These are phyloP conservation scores for Russula lepida DNA, from an alignment of 768 basidiomycete species.

Conservation along the genomic window DNA sequence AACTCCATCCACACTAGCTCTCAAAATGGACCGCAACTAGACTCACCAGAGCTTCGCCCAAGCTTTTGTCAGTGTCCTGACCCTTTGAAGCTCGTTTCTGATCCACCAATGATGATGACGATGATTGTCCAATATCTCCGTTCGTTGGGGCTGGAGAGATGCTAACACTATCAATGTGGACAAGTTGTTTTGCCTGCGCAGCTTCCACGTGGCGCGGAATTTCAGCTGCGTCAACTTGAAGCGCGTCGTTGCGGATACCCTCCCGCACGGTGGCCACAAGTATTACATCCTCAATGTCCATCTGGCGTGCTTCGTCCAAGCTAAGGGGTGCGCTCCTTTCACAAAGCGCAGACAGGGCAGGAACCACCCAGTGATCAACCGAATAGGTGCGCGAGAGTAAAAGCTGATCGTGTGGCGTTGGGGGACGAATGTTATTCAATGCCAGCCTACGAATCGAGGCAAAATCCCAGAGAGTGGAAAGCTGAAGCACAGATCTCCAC, in stretches of 20 bases:
- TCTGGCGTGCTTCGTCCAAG: background rate
- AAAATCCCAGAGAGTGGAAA: conserved; percentile 27
- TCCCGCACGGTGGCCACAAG: background rate
- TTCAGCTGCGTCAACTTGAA: background rate
- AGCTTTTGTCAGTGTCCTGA: background rate
- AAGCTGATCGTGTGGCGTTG: conserved; percentile 6
- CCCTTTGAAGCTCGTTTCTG: background rate
- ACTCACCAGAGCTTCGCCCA: background rate
- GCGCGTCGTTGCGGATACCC: background rate
- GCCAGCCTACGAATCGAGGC: conserved; percentile 22
- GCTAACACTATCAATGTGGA: background rate
- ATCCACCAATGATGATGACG: background rate
- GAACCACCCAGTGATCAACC: conserved; percentile 9
- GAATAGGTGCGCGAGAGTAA: conserved; percentile 1
- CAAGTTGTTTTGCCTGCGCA: background rate
- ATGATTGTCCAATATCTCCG: background rate
- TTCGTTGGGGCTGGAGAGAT: background rate
- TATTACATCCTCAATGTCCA: conserved; percentile 9
- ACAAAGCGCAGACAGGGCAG: conserved; percentile 7
- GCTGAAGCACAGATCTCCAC: conserved; percentile 25
- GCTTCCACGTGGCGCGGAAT: background rate
- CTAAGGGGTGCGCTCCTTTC: background rate
- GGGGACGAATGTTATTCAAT: background rate
- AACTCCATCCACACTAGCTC: background rate
- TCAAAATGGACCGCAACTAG: background rate